Evolutionary conservation across 2,329 filamentous ascomycete species (phyloP), one percentile per base, ranked within the genome.

Genomic region (Penicillium vulpinum): DNA sequence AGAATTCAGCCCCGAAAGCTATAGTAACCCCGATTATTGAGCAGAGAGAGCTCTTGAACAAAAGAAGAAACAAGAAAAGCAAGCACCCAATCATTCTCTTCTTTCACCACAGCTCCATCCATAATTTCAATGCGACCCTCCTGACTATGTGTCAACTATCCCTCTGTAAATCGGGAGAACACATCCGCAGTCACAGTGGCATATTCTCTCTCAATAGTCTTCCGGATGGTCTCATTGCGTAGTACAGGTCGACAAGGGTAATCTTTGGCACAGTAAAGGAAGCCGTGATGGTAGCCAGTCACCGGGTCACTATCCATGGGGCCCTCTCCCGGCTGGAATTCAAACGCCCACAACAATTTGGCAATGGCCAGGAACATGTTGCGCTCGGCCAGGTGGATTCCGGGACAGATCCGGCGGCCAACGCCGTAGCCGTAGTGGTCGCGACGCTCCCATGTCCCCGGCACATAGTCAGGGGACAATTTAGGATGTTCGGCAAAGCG

Each of bases 361-460:
- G 41, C 40, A 36, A 53, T 38, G 3, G n/a, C 50, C 1, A 53
- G 10, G 29, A 46, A 38, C 13, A 46, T 44, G 10, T 53, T 53
- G 22, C 50, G 39, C 11, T 53, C 50, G 4, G 50, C 50, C 2
- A 53, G 41, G 24, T 53, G 50, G 4, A 53, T 53, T 11, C 50
- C 50, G 6, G 50, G 50, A 22, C 50, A 53, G 18, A 53, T 53
- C 26, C 41, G 29, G 8, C 50, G 50, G 1, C 40, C 40, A n/a
- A 44, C 22, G 0, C 50, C 50, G 40, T 53, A 53, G n/a, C 50
- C 50, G 18, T 46, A 46, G 15, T 53, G 50, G 4, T 53, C 50
- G 8, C 40, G 50, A 22, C 22, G 16, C 5, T 53, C 50, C 43
- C 43, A 46, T 46, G 43, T 46, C 2, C 43, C 43, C 8, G 43